Conservation (phyloP, 805 yeast species). For the Phaffomyces thermotolerans region DNA sequence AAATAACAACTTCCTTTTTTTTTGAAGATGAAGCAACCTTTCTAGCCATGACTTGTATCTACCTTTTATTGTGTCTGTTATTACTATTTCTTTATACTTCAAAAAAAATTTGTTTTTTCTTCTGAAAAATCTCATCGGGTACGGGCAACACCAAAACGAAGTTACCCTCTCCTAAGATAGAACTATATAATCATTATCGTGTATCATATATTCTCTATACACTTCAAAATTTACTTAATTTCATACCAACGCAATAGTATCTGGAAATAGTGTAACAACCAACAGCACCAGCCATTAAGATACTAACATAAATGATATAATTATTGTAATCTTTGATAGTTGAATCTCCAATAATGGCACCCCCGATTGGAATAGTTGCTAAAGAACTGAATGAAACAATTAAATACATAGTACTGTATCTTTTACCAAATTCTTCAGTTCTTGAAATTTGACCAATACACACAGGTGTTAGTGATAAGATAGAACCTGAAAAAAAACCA, state of each 20-base stretch:
- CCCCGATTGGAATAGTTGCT: slow-evolving; percentile 43
- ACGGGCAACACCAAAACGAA: not conserved
- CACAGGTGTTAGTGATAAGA: slow-evolving; percentile 50
- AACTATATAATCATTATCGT: not conserved
- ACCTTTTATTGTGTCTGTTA: too few species aligned
- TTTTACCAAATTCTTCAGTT: slow-evolving; percentile 45
- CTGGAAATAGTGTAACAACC: slow-evolving; percentile 35
- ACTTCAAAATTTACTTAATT: slow-evolving; percentile 26
- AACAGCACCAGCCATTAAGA: slow-evolving; percentile 31
- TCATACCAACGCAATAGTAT: slow-evolving; percentile 36
- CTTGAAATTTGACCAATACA: slow-evolving; percentile 54
- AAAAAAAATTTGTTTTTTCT: not conserved
- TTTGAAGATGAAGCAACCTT: not conserved
- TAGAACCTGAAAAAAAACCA: slow-evolving; percentile 52
- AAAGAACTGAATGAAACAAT: slow-evolving; percentile 46
- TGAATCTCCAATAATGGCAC: slow-evolving; percentile 36
- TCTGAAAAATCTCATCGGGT: slow-evolving; percentile 1
- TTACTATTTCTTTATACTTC: not conserved
- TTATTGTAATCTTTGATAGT: slow-evolving; percentile 29
- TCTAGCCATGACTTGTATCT: not conserved
- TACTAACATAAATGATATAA: slow-evolving; percentile 39
- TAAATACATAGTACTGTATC: slow-evolving; percentile 52
- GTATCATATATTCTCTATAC: not conserved
- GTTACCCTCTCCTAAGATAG: too few species aligned
- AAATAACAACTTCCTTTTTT: not conserved